Evolutionary conservation across 2,329 filamentous ascomycete genomes (phyloP).

Genomic region (Podosphaera fusca): DNA sequence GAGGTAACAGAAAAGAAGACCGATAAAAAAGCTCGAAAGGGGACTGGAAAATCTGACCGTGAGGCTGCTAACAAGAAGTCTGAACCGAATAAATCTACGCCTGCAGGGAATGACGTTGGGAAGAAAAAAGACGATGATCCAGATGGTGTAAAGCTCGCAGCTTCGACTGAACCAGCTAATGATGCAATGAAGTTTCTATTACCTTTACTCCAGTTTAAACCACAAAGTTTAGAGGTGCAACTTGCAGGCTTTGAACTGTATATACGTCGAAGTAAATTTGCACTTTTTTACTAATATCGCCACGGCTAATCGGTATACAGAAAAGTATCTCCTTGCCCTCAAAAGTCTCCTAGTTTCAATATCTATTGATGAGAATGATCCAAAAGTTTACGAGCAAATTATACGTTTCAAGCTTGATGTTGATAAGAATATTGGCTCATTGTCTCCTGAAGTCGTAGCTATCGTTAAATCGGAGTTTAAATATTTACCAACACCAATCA

Average conservation of each 20-base stretch:
- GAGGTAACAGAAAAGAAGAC: slow-evolving; percentile 62
- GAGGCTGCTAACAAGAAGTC: slow-evolving; percentile 63
- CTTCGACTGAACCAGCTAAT: slow-evolving; percentile 60
- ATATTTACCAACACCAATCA: slow-evolving; percentile 29
- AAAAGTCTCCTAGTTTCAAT: slow-evolving; percentile 60
- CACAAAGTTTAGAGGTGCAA: slow-evolving; percentile 62
- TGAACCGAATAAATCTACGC: slow-evolving; percentile 53
- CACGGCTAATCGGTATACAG: slow-evolving; percentile 23
- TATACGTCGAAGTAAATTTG: slow-evolving; percentile 48
- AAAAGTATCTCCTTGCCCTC: slow-evolving; percentile 69
- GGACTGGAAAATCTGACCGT: slow-evolving; percentile 49
- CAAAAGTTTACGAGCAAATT: slow-evolving; percentile 53
- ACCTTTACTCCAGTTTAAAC: slow-evolving; percentile 62
- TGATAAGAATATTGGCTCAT: slow-evolving; percentile 30
- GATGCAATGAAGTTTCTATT: slow-evolving; percentile 72
- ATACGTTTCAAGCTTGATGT: slow-evolving; percentile 44
- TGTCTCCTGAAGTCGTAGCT: slow-evolving; percentile 41
- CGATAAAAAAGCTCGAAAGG: slow-evolving; percentile 72
- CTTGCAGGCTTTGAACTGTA: slow-evolving; percentile 77
- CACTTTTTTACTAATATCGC: background rate
- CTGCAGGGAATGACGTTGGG: slow-evolving; percentile 34
- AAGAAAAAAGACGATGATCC: slow-evolving; percentile 89
- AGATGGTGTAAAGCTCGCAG: slow-evolving; percentile 53
- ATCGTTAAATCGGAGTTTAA: slow-evolving; percentile 48
- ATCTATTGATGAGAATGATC: slow-evolving; percentile 42